phyloP scores from a whole-genome alignment of 495 filamentous ascomycete genomes.

The Schizothecium vesticola region DNA sequence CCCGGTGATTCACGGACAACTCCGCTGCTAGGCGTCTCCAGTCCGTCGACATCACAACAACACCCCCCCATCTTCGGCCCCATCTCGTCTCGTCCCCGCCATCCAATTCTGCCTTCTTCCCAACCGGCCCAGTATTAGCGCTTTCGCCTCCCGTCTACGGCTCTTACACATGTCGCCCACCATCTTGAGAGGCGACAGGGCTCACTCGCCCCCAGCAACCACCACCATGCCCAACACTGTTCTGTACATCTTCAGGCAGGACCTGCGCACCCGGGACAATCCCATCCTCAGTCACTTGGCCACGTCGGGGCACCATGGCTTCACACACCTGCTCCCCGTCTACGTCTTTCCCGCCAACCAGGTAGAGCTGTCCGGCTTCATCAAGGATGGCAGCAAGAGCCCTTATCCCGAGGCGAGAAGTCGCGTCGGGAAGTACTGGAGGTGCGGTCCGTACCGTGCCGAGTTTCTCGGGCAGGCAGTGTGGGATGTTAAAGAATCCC shows the following conservation, averaged over 20 bases:
- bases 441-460: slow-evolving; percentile 62
- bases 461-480: slow-evolving; percentile 63
- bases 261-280: slow-evolving; percentile 64
- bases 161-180: not conserved
- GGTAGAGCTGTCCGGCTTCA: slow-evolving; percentile 64
- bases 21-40: slow-evolving; percentile 2
- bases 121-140: no score
- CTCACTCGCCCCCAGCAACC: not conserved
- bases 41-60: not conserved
- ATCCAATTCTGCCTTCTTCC: not conserved
- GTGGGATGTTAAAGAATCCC: slow-evolving; percentile 57
- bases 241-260: slow-evolving; percentile 59
- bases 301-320: slow-evolving; percentile 41
- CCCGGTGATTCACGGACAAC: not conserved
- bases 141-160: no score
- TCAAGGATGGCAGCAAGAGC: slow-evolving; percentile 36
- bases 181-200: not conserved
- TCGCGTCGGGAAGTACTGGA: slow-evolving; percentile 54
- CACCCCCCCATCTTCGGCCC: not conserved
- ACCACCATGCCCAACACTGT: slow-evolving; percentile 34
- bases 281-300: slow-evolving; percentile 55
- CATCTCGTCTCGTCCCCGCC: not conserved
- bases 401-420: slow-evolving; percentile 58
- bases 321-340: slow-evolving; percentile 62
- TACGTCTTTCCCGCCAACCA: slow-evolving; percentile 61